Conservation (phyloP, 805 yeast species). For the Lipomyces spencermartinsiae region DNA sequence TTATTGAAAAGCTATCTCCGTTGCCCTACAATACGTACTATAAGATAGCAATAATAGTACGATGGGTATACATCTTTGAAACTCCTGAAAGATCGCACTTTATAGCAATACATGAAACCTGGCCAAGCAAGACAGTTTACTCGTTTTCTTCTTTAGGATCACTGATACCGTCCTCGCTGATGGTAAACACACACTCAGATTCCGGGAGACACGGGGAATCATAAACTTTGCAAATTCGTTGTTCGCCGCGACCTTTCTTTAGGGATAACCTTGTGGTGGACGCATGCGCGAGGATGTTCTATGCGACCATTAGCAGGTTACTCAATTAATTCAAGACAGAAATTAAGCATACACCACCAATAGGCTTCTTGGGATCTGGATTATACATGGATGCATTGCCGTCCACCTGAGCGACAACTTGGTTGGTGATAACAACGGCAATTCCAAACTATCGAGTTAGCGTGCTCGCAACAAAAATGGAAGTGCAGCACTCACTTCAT, state of each 20-base stretch:
- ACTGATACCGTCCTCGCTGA: constrained; percentile 95
- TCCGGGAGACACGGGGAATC: constrained; percentile 98
- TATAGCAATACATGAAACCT: neutral
- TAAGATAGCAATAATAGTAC: neutral
- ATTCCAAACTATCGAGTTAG: constrained; percentile 67
- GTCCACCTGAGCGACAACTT: constrained; percentile 97
- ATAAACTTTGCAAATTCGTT: constrained; percentile 90
- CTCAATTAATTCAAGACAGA: neutral
- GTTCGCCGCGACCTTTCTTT: constrained; percentile 89
- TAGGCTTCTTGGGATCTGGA: constrained; percentile 97
- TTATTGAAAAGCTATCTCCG: neutral
- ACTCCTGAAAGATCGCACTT: neutral
- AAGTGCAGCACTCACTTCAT: constrained; percentile 54
- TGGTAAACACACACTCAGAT: constrained; percentile 92
- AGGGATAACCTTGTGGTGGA: constrained; percentile 92
- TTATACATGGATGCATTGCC: constrained; percentile 77
- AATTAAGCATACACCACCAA: constrained; percentile 69
- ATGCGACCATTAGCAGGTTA: neutral
- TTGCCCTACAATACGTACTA: neutral
- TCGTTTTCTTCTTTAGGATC: constrained; percentile 87
- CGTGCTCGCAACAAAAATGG: neutral
- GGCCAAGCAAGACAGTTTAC: neutral
- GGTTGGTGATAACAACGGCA: constrained; percentile 94
- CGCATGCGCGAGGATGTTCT: constrained; percentile 91
- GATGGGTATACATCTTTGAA: neutral